Base-by-base conservation (phyloP, 768 basidiomycete genomes). In the Leccinum rimulosum region DNA sequence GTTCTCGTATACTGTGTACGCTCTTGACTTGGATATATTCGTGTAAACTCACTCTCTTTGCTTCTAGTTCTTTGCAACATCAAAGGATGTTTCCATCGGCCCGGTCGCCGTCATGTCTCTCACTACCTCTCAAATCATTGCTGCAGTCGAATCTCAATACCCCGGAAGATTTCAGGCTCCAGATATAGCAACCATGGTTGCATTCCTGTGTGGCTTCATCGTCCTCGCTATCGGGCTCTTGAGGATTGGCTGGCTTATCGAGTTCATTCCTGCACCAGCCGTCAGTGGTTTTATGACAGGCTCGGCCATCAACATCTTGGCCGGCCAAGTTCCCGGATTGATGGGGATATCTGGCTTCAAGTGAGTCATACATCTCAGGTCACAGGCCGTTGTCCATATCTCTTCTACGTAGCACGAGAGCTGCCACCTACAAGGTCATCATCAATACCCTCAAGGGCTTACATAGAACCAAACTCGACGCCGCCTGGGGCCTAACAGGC, bases 101-200 rank as follows among this genome's bases (percentile, higher is more conserved):
- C 97, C 97, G 2, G 96, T 98, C 65, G 96, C 97, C 8, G 96
- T 99, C 70, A 97, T 99, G 95, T 95, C 93, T 2, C 82, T 97
- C 53, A 89, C 91, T 19, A 84, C 87, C 17, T 82, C 92, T 8
- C 85, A 92, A 70, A 86, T 98, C 63, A 91, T 98, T 69, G 76
- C 80, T 14, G 73, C 81, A 36, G 84, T 97, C 54, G 67, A 88
- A 48, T 66, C 76, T 0, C 66, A 71, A 10, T 75, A 85, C 65
- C 87, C 84, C 1, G 75, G 74, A n/a, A 68, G 78, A 65, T 96
- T 85, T 84, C 64, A 74, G 4, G 79, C 77, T 1, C 87, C 90
- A 1, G 78, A 85, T 57, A 98, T 99, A 59, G 97, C 92, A 4
- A 91, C 87, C 11, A 84, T 84, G 1, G 70, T 98, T 22, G 89